Evolutionary conservation across 352 stramenopile species (phyloP).

Genomic region (Phytopythium chamaehyphon): DNA sequence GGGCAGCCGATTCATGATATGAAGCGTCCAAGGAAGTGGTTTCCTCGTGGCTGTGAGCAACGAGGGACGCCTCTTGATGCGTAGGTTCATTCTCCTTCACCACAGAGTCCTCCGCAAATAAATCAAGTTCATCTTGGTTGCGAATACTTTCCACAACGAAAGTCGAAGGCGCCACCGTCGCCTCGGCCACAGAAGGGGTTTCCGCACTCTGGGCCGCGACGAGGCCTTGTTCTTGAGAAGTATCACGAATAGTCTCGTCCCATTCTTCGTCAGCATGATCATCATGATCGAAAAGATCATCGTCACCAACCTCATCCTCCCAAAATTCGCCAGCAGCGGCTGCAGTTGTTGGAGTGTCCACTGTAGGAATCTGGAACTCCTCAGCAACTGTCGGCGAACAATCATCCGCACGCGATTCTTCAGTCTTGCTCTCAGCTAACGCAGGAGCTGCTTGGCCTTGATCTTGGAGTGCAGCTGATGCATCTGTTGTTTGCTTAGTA

Average conservation of each 20-base stretch:
- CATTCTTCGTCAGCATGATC: conserved; percentile 6
- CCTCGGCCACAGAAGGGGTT: background rate
- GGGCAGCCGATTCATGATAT: too few species aligned
- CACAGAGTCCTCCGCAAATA: too few species aligned
- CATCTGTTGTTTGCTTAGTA: background rate
- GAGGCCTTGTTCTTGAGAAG: background rate
- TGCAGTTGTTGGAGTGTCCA: background rate
- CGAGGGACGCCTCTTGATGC: too few species aligned
- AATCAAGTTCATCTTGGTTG: too few species aligned
- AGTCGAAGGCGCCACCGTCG: too few species aligned
- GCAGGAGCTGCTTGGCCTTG: background rate
- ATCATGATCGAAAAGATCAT: conserved; percentile 6
- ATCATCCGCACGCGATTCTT: conserved; percentile 1
- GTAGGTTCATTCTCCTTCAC: too few species aligned
- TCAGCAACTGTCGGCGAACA: background rate
- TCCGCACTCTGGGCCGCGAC: background rate
- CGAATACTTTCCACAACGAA: too few species aligned
- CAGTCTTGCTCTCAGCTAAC: conserved; percentile 6
- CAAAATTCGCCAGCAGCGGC: conserved; percentile 3
- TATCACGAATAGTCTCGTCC: conserved; percentile 1
- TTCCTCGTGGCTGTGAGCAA: too few species aligned
- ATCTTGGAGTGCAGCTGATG: too few species aligned
- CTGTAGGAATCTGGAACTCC: conserved; percentile 4
- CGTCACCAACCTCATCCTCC: conserved; percentile 5
- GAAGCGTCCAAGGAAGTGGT: too few species aligned